These are phyloP conservation scores for Otatea glauca DNA, from an alignment of 176 grass and related monocot species.

Conservation along the genomic window DNA sequence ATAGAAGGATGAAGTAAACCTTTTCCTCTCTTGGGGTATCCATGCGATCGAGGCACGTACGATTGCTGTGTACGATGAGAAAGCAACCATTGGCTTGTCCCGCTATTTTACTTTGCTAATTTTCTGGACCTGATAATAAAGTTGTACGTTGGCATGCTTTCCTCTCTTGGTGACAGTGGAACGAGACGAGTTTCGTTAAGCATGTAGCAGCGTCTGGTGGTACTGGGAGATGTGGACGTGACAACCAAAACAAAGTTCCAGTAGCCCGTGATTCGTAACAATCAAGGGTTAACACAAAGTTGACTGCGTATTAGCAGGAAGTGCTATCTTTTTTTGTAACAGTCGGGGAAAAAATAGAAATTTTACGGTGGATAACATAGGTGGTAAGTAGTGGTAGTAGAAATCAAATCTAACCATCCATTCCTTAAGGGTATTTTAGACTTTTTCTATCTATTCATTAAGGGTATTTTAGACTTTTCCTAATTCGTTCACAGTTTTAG, in stretches of 20 bases:
- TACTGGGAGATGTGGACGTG: not conserved
- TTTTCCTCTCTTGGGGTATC: not conserved
- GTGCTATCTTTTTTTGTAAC: not conserved
- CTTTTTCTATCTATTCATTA: no score
- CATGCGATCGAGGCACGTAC: slow-evolving; percentile 4
- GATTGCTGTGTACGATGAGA: slow-evolving; percentile 17
- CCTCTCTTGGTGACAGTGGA: not conserved
- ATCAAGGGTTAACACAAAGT: not conserved
- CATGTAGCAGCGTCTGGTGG: not conserved
- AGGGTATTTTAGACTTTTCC: no score
- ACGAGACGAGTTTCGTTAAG: not conserved
- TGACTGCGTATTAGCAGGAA: not conserved
- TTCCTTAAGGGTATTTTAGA: no score
- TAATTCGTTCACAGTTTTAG: no score
- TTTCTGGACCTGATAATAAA: not conserved
- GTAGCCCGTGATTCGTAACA: not conserved
- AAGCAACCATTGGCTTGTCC: not conserved
- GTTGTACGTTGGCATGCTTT: not conserved
- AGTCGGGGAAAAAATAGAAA: no score
- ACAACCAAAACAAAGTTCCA: not conserved
- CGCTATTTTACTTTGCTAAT: not conserved
- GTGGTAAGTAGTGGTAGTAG: no score
- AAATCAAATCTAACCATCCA: no score
- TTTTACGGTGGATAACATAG: no score
- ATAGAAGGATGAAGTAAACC: not conserved